Evolutionary conservation across 805 yeast species (phyloP).

Genomic region (Kurtzmaniella fragi): DNA sequence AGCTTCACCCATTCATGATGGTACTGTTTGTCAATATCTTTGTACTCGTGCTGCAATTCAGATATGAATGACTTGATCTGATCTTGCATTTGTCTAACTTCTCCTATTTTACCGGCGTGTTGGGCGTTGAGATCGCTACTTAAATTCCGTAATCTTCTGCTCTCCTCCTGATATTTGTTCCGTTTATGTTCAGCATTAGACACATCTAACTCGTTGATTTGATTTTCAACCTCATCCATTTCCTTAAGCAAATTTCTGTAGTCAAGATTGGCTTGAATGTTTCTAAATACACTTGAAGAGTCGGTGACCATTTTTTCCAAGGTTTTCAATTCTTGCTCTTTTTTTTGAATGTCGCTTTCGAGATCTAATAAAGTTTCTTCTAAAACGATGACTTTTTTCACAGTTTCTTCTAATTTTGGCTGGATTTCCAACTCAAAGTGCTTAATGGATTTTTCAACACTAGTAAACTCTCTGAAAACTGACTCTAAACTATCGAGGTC

Average conservation of each 20-base stretch:
- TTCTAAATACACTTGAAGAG: slow-evolving; percentile 56
- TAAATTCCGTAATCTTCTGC: slow-evolving; percentile 43
- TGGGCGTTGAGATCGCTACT: slow-evolving; percentile 54
- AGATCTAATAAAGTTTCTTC: slow-evolving; percentile 15
- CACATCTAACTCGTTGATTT: slow-evolving; percentile 43
- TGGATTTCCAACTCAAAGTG: slow-evolving; percentile 18
- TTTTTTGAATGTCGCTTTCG: slow-evolving; percentile 15
- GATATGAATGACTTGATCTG: slow-evolving; percentile 52
- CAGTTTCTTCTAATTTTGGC: slow-evolving; percentile 19
- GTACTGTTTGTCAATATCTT: slow-evolving; percentile 58
- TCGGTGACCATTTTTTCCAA: slow-evolving; percentile 46
- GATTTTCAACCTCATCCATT: slow-evolving; percentile 27
- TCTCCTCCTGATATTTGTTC: slow-evolving; percentile 55
- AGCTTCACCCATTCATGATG: slow-evolving; percentile 68
- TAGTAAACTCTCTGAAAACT: slow-evolving; percentile 3
- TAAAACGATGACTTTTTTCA: slow-evolving; percentile 10
- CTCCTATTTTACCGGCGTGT: slow-evolving; percentile 79
- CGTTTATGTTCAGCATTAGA: slow-evolving; percentile 57
- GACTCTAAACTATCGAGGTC: slow-evolving; percentile 5
- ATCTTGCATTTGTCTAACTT: slow-evolving; percentile 73
- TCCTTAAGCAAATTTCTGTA: slow-evolving; percentile 42
- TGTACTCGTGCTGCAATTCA: slow-evolving; percentile 69
- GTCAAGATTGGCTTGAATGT: slow-evolving; percentile 60
- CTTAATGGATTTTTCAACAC: slow-evolving; percentile 8
- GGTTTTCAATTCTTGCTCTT: slow-evolving; percentile 20